A percentile compares a stretch with the other conserved stretches of the same genome.
Evolutionary conservation across 352 stramenopile species (phyloP).

Genomic region (Globisporangium mamillatum): DNA sequence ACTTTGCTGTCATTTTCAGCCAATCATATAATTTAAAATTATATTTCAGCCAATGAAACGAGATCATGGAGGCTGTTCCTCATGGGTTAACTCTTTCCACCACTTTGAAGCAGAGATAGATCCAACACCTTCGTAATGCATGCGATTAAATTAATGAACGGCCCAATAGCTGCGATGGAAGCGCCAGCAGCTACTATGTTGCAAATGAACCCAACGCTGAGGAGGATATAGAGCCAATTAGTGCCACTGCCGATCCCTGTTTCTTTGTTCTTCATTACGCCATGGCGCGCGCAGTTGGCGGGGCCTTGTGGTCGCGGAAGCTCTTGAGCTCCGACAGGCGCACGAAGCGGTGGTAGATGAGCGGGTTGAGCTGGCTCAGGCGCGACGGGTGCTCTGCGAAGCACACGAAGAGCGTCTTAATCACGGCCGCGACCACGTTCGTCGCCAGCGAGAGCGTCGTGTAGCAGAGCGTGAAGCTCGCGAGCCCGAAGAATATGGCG

Average conservation of each 20-base stretch:
- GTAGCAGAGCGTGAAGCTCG: constrained; percentile 76
- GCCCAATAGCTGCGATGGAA: background rate
- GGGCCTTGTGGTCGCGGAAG: constrained; percentile 73
- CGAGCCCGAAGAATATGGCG: constrained; percentile 72
- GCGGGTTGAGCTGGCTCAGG: constrained; percentile 75
- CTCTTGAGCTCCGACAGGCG: constrained; percentile 82
- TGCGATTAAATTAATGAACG: background rate
- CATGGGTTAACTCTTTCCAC: background rate
- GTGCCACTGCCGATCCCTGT: background rate
- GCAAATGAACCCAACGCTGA: background rate
- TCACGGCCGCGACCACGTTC: constrained; percentile 66
- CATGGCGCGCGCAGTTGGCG: constrained; percentile 12
- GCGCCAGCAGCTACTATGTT: background rate
- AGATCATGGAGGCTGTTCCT: background rate
- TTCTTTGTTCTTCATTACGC: background rate
- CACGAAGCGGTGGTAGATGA: constrained; percentile 87
- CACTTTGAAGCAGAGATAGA: too few species aligned
- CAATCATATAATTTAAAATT: background rate
- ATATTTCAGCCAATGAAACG: background rate
- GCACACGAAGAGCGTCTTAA: constrained; percentile 88
- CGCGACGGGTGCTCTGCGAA: constrained; percentile 79
- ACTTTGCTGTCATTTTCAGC: background rate
- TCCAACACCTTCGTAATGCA: background rate
- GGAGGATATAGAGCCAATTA: background rate
- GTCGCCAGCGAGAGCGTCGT: constrained; percentile 75